A percentile compares a stretch with the other conserved stretches of the same genome.
These are phyloP conservation scores for Solanum hybrid DNA, from an alignment of 305 asterid genomes.

Conservation along the genomic window DNA sequence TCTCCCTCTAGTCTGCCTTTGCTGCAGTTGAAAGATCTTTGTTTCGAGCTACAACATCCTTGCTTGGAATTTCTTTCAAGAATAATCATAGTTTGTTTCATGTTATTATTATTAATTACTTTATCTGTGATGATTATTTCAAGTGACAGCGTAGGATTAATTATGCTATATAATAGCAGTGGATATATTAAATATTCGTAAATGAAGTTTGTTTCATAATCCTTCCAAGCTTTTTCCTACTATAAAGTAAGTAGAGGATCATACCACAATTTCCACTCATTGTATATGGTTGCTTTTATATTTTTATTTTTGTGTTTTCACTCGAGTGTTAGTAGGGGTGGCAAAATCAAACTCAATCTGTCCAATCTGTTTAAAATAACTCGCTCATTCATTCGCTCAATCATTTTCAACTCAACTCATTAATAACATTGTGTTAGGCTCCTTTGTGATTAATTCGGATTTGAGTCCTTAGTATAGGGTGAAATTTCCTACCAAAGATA, in stretches of 20 bases:
- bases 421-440: too few species aligned
- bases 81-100: background rate
- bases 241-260: background rate
- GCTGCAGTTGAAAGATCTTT: background rate
- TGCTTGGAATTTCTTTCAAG: background rate
- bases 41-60: background rate
- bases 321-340: background rate
- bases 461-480: too few species aligned
- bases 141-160: background rate
- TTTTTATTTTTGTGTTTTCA: background rate
- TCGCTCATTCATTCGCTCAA: too few species aligned
- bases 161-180: background rate
- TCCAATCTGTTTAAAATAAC: too few species aligned
- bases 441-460: background rate
- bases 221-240: background rate
- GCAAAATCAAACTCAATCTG: background rate
- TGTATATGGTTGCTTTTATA: background rate
- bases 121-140: background rate
- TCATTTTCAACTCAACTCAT: too few species aligned
- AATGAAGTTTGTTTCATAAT: background rate
- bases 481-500: too few species aligned
- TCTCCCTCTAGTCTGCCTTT: conserved; percentile 15
- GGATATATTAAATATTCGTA: background rate
- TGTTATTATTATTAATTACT: background rate
- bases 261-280: background rate